phyloP scores from a whole-genome alignment of 768 basidiomycete genomes.

The Ephemerocybe angulata region DNA sequence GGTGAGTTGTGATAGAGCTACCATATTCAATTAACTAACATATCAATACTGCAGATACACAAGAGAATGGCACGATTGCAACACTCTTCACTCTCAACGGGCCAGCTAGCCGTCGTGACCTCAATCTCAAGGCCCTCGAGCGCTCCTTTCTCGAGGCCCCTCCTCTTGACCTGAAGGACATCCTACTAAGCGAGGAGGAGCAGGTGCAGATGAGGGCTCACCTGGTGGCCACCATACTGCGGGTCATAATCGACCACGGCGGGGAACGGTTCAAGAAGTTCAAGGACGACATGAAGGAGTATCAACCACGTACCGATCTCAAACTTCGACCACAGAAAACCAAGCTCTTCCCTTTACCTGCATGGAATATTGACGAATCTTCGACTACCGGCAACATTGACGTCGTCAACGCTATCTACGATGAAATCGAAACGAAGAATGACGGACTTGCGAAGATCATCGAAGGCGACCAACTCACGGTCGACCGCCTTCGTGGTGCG shows the following conservation, averaged over 20 bases:
- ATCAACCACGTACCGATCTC: constrained; percentile 15
- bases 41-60: constrained; percentile 19
- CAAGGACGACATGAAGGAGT: constrained; percentile 12
- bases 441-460: constrained; percentile 15
- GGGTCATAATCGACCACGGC: constrained; percentile 27
- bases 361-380: constrained; percentile 35
- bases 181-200: constrained; percentile 22
- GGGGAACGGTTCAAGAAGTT: constrained; percentile 26
- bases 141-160: constrained; percentile 20
- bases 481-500: constrained; percentile 30
- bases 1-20: constrained; percentile 12
- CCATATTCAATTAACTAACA: background rate
- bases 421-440: constrained; percentile 21
- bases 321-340: constrained; percentile 30
- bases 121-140: constrained; percentile 20
- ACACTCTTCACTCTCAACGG: constrained; percentile 25
- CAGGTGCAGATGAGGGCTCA: constrained; percentile 6
- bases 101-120: constrained; percentile 20
- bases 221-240: constrained; percentile 25
- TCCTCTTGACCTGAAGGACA: constrained; percentile 21
- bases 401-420: constrained; percentile 24
- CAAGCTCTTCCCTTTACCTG: constrained; percentile 22
- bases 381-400: constrained; percentile 32
- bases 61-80: constrained; percentile 35
- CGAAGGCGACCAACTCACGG: constrained; percentile 35